Conservation (phyloP, 225 moss, liverwort and hornwort species). For the Anthoceros angustus region DNA sequence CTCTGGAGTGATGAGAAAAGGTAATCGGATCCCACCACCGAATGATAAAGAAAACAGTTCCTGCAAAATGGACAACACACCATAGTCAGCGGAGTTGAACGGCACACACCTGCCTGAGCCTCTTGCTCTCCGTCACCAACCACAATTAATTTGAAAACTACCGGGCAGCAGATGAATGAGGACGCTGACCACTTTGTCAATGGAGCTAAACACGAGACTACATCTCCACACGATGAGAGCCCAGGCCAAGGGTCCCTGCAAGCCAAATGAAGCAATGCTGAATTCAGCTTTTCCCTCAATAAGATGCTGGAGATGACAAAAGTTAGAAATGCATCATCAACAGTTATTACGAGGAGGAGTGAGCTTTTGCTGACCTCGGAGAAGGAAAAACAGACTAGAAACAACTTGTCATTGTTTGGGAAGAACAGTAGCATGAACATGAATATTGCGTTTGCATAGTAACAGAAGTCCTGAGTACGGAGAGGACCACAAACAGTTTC, state of each 20-base stretch:
- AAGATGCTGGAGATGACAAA: too few relatives aligned
- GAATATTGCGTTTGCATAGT: conserved; percentile 96
- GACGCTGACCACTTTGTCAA: conserved; percentile 89
- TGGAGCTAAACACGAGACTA: conserved; percentile 95
- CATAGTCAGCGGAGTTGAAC: too few relatives aligned
- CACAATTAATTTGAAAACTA: conserved; percentile 5
- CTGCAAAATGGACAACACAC: conserved; percentile 16
- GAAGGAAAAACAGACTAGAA: conserved; percentile 92
- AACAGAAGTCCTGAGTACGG: conserved; percentile 80
- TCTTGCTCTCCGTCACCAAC: too few relatives aligned
- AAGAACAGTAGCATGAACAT: conserved; percentile 87
- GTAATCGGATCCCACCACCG: conserved; percentile 99
- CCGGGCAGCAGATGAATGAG: conserved; percentile 97
- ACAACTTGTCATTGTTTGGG: conserved; percentile 69
- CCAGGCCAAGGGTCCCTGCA: conserved; percentile 95
- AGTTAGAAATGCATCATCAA: too few relatives aligned
- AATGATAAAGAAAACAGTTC: conserved; percentile 90
- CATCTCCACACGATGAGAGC: conserved; percentile 99
- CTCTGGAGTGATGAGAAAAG: conserved; percentile 65
- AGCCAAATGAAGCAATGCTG: too few relatives aligned
- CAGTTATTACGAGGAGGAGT: too few relatives aligned
- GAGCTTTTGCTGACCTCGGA: conserved; percentile 41
- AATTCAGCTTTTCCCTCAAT: too few relatives aligned
- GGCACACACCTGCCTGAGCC: too few relatives aligned
- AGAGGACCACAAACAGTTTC: not conserved